Evolutionary conservation across 768 basidiomycete genomes (phyloP), one percentile per base, ranked within the genome.

Genomic region (Boletus reticulatus): DNA sequence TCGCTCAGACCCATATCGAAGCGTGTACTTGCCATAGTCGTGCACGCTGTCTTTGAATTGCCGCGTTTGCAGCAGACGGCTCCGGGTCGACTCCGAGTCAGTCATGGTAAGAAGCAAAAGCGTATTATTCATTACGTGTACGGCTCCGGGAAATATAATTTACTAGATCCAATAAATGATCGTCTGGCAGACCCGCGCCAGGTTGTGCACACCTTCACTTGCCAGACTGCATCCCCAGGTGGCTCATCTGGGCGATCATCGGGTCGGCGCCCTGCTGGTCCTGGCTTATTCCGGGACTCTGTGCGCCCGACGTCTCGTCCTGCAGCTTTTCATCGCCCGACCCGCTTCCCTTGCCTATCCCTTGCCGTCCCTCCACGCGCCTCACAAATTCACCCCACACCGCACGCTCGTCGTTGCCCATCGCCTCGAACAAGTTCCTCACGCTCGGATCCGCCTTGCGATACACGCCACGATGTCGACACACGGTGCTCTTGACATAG

Each of bases 401-500:
- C 9, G 84, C 85, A 2, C 80, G 70, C 64, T 86, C 84, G 37
- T 71, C 72, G 55, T 68, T 50, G 65, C 84, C 83, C 81, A 80
- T 72, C 24, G 72, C 68, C 67, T 83, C 82, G 58, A 81, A 88
- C 65, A 79, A 69, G 46, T 74, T 75, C 24, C 80, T 73, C 50
- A 85, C 60, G 8, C 64, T 67, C 43, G 70, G 67, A 31, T 77
- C 77, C 3, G 87, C 84, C 57, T 81, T 79, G 53, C 81, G 75
- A 80, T 87, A 88, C 42, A 86, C 80, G 0, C 82, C 83, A n/a
- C 85, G 78, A 61, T 87, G 86, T 13, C 86, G 79, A 66, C 86
- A 87, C 16, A 88, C 83, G 0, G 87, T 88, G 63, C 83, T 84
- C 70, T 88, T 88, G 34, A 88, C 85, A 63, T 88, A 88, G 31